phyloP scores from a whole-genome alignment of 805 yeast species.

The Kodamaea jinghongensis region DNA sequence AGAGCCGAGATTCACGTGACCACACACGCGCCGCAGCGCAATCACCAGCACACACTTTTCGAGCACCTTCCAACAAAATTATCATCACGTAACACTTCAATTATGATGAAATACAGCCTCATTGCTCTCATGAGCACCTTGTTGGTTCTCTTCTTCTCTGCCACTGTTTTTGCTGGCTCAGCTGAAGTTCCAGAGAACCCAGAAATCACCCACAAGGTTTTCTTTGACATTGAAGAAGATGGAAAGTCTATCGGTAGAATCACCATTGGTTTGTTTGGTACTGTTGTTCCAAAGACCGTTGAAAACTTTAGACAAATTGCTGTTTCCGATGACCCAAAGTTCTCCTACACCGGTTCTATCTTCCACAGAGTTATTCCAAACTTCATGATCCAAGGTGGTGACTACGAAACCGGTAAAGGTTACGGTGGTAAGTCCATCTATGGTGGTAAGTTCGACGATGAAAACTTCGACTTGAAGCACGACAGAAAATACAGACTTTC shows the following conservation, averaged over 20 bases:
- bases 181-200: slow-evolving; percentile 40
- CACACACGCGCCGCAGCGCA: neutral
- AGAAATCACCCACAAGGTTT: slow-evolving; percentile 73
- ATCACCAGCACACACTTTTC: neutral
- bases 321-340: slow-evolving; percentile 54
- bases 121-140: slow-evolving; percentile 13
- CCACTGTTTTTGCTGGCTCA: slow-evolving; percentile 10
- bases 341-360: slow-evolving; percentile 59
- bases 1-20: slow-evolving; percentile 1
- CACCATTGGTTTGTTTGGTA: slow-evolving; percentile 84
- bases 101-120: slow-evolving; percentile 14
- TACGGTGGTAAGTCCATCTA: slow-evolving; percentile 81
- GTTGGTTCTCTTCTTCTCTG: slow-evolving; percentile 12
- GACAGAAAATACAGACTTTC: slow-evolving; percentile 67
- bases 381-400: slow-evolving; percentile 89
- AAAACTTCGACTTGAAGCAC: slow-evolving; percentile 68
- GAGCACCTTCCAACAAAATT: neutral
- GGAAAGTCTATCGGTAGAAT: slow-evolving; percentile 75
- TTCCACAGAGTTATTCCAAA: slow-evolving; percentile 74
- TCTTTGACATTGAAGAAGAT: slow-evolving; percentile 81
- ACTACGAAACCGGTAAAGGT: slow-evolving; percentile 68
- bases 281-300: slow-evolving; percentile 77
- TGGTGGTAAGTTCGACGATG: slow-evolving; percentile 74
- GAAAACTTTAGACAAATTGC: slow-evolving; percentile 84
- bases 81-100: slow-evolving; percentile 1